Evolutionary conservation across 345 rosid genomes (phyloP).

Genomic region (Raphanus sativus): DNA sequence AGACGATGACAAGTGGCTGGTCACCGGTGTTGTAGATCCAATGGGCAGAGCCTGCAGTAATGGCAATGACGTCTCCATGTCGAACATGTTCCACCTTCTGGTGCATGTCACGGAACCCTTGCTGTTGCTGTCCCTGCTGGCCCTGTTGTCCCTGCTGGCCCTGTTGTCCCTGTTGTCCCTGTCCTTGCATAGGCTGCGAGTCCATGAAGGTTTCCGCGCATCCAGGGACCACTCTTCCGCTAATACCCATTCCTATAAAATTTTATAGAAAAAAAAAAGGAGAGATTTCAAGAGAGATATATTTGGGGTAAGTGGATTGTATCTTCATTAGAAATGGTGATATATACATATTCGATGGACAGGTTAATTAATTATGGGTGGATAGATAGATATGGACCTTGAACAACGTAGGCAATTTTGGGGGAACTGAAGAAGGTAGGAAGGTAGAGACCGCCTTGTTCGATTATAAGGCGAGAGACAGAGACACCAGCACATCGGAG

Average conservation of each 20-base stretch:
- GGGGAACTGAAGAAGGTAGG: slow-evolving; percentile 52
- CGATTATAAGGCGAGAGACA: slow-evolving; percentile 42
- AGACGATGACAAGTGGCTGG: slow-evolving; percentile 40
- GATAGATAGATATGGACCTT: slow-evolving; percentile 35
- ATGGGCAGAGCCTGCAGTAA: slow-evolving; percentile 49
- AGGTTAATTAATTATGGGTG: not conserved
- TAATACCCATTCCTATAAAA: slow-evolving; percentile 48
- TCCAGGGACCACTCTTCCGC: slow-evolving; percentile 50
- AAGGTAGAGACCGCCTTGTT: slow-evolving; percentile 54
- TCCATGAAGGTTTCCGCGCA: slow-evolving; percentile 69
- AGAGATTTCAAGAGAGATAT: slow-evolving; percentile 8
- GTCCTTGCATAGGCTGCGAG: slow-evolving; percentile 32
- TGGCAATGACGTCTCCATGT: slow-evolving; percentile 43
- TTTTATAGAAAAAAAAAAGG: not conserved
- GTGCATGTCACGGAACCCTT: slow-evolving; percentile 45
- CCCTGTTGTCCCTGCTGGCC: slow-evolving; percentile 27
- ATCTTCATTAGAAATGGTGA: not conserved
- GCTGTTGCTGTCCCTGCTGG: slow-evolving; percentile 12
- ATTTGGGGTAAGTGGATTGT: not conserved
- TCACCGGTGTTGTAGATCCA: slow-evolving; percentile 55
- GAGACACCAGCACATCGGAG: slow-evolving; percentile 64
- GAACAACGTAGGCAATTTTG: slow-evolving; percentile 48
- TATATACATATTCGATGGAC: not conserved
- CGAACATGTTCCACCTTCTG: slow-evolving; percentile 49
- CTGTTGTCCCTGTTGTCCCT: not conserved